Evolutionary conservation across 345 rosid genomes (phyloP), one percentile per base, ranked within the genome.

Genomic region (Aurinia saxatilis): DNA sequence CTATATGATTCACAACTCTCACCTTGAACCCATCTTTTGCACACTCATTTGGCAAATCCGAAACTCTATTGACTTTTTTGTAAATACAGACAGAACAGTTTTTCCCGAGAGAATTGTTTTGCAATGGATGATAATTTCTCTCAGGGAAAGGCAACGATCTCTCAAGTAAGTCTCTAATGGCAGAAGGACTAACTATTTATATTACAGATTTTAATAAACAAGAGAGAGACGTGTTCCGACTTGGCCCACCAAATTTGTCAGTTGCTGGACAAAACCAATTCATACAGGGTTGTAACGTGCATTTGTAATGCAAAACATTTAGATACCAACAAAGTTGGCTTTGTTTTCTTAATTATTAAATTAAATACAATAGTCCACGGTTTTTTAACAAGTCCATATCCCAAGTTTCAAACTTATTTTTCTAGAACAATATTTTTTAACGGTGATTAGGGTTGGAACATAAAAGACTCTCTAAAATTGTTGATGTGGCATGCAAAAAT

Each of bases 141-240:
- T 59, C 56, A 61, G 14, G 73, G 55, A 51, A 44, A 1, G 2
- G 4, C 2, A 21, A 21, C 25, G 25, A 21, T 21, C 25, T 21
- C n/a, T n/a, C n/a, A 21, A 21, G n/a, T n/a, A n/a, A n/a, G n/a
- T n/a, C n/a, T 21, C 25, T 21, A 4, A 21, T 21, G 25, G 25
- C 2, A 21, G 25, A 21, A 21, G 2, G 25, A 21, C 2, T 1
- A 68, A 36, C 13, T 7, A 4, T 17, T n/a, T 49, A 42, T 51
- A 5, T 40, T 50, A 3, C n/a, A n/a, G n/a, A n/a, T n/a, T 42
- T 55, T 7, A 56, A 31, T 70, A 48, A 31, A 33, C 53, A 48
- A 70, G 47, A 53, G 33, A 70, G 74, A 70, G 74, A 70, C 74
- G 74, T 70, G 74, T 65, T 29, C 48, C 17, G 46, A 63, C 47